A percentile compares a stretch with the other conserved stretches of the same genome.
Evolutionary conservation across 2,329 filamentous ascomycete species (phyloP).

Genomic region (Penicillium vulpinum): DNA sequence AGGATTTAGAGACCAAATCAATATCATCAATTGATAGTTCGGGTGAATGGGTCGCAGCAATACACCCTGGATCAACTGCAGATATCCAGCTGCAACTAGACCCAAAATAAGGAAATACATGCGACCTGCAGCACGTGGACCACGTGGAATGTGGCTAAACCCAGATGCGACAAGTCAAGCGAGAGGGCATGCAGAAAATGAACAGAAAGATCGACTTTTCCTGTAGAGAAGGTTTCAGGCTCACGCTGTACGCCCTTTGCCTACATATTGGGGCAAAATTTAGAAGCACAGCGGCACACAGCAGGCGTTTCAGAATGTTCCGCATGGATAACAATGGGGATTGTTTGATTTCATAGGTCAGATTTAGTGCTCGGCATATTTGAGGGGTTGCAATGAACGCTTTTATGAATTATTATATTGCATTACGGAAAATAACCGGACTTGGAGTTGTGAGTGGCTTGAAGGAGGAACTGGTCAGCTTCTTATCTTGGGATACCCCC

Average conservation of each 20-base stretch:
- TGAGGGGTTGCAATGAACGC: not conserved
- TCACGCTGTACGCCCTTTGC: slow-evolving; percentile 5
- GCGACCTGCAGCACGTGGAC: slow-evolving; percentile 25
- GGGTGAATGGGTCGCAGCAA: not conserved
- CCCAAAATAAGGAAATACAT: slow-evolving; percentile 18
- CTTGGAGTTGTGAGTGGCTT: not conserved
- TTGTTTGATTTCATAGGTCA: not conserved
- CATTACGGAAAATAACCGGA: not conserved
- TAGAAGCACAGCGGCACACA: not conserved
- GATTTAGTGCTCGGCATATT: not conserved
- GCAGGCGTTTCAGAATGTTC: slow-evolving; percentile 13
- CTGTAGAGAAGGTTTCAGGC: slow-evolving; percentile 6
- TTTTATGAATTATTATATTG: not conserved
- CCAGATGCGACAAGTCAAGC: not conserved
- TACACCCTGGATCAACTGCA: not conserved
- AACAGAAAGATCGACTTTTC: not conserved
- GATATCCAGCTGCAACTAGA: slow-evolving; percentile 2
- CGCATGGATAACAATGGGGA: slow-evolving; percentile 10
- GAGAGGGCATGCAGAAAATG: not conserved
- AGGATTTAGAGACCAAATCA: not conserved
- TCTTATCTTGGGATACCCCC: slow-evolving; percentile 5
- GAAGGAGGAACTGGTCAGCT: not conserved
- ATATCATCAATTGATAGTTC: not conserved
- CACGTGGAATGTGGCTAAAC: slow-evolving; percentile 21
- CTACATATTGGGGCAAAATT: slow-evolving; percentile 2